phyloP scores from a whole-genome alignment of 2,329 filamentous ascomycete species.

The Curvularia hawaiiensis region DNA sequence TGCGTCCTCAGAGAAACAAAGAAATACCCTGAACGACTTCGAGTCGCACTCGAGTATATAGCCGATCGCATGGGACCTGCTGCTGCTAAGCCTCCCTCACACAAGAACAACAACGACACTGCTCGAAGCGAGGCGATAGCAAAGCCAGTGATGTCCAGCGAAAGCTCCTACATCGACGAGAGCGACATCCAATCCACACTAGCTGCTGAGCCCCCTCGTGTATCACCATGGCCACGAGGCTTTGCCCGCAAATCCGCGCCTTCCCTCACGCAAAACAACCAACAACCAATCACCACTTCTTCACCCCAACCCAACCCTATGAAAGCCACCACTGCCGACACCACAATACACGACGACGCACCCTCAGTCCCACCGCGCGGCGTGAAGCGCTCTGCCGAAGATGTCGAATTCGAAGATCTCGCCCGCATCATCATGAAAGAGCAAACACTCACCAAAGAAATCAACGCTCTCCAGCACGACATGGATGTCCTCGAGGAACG shows the following conservation, averaged over 20 bases:
- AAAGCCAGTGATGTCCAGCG: background rate
- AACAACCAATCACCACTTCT: background rate
- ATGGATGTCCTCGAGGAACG: slow-evolving; percentile 11
- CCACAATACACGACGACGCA: background rate
- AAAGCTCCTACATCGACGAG: slow-evolving; percentile 5
- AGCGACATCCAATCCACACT: slow-evolving; percentile 7
- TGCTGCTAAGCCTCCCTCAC: slow-evolving; percentile 5
- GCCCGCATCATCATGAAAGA: slow-evolving; percentile 9
- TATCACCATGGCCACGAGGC: background rate
- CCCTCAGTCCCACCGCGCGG: background rate
- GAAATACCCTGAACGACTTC: slow-evolving; percentile 15
- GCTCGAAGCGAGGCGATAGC: background rate
- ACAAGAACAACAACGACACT: background rate
- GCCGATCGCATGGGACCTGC: slow-evolving; percentile 15
- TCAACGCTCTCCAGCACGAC: slow-evolving; percentile 13
- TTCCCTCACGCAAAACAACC: background rate
- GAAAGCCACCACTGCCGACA: background rate
- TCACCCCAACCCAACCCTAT: background rate
- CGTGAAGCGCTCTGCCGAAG: slow-evolving; percentile 19
- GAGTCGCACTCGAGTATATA: slow-evolving; percentile 10
- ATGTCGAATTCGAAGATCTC: slow-evolving; percentile 14
- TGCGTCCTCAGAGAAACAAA: slow-evolving; percentile 18
- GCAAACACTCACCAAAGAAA: slow-evolving; percentile 11
- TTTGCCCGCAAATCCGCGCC: slow-evolving; percentile 6
- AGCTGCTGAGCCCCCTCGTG: background rate